Evolutionary conservation across 495 filamentous ascomycete species (phyloP), one percentile per base, ranked within the genome.

Genomic region (Neurospora intermedia): DNA sequence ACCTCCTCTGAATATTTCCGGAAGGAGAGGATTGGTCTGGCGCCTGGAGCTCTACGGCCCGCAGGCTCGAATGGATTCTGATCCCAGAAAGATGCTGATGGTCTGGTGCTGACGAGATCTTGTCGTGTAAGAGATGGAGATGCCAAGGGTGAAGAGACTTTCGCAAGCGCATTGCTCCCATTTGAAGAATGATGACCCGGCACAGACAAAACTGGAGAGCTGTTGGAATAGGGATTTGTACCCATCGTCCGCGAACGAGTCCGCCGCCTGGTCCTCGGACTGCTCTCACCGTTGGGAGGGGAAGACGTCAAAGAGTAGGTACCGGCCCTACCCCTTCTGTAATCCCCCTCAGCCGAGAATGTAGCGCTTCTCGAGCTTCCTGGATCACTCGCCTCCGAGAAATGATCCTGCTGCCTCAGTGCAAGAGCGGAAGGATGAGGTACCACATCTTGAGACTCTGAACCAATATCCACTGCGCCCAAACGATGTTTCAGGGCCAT

Each of bases 1-100:
- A 76, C 74, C 62, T 80, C 78, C 45, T 84, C 78, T 18, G 81
- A 79, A 69, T 82, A 85, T 5, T 79, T 80, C 42, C 79, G 79
- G 59, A 79, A 82, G 0, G 79, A 78, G 1, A 74, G 71, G 9
- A 82, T 72, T 18, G 76, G 74, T n/a, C 72, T 69, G 11, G 75
- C 77, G n/a, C 75, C 69, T 38, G 43, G 62, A 18, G 71, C 41
- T 6, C 72, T 72, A n/a, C 76, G 73, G 40, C 74, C 73, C 31
- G 73, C 69, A 3, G 80, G 78, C 69, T 79, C 71, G 27, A 79
- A 79, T 15, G 73, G 77, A 16, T 71, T 69, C 2, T 79, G 80
- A 40, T 81, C 78, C 76, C 82, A 83, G 18, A 75, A 74, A 10
- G 69, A 39, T n/a, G 69, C 48, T 13, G 79, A 72, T 7, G 77